phyloP scores from a whole-genome alignment of 140 eudicot species.

The Bidens hawaiensis region DNA sequence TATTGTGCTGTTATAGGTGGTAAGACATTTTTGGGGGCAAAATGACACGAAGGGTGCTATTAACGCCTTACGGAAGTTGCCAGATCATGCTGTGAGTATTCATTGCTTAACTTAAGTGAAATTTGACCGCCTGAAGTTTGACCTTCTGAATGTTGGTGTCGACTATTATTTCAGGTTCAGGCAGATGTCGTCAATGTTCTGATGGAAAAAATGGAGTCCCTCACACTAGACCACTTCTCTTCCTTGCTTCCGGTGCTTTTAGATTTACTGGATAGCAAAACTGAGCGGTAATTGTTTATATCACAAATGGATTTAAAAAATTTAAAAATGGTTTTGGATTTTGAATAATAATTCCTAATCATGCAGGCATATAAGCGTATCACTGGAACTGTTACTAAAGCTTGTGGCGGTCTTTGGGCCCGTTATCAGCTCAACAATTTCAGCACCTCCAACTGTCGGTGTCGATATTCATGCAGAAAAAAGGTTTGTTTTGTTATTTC shows the following conservation, averaged over 20 bases:
- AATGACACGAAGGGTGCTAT: conserved; percentile 83
- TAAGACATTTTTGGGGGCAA: conserved; percentile 83
- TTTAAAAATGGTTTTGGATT: background rate
- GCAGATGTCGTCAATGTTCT: conserved; percentile 79
- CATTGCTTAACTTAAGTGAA: background rate
- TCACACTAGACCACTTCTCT: conserved; percentile 74
- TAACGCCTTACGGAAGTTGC: conserved; percentile 64
- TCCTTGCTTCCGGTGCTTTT: conserved; percentile 75
- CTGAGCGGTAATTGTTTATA: conserved; percentile 78
- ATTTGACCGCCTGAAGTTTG: conserved; percentile 1
- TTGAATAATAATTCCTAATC: conserved; percentile 11
- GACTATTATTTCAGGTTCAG: conserved; percentile 76
- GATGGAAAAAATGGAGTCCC: conserved; percentile 63
- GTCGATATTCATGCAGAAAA: conserved; percentile 92
- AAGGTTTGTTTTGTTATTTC: conserved; percentile 46
- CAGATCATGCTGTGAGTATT: conserved; percentile 87
- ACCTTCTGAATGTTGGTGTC: background rate
- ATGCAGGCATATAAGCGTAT: conserved; percentile 73
- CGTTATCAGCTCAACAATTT: conserved; percentile 60
- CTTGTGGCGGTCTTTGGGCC: conserved; percentile 87
- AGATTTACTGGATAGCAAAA: conserved; percentile 76
- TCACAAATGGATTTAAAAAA: background rate
- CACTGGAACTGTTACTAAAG: conserved; percentile 78
- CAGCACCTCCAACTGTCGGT: conserved; percentile 89
- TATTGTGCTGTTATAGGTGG: conserved; percentile 49